Evolutionary conservation across 352 stramenopile species (phyloP).

Genomic region (Phytopythium litorale): DNA sequence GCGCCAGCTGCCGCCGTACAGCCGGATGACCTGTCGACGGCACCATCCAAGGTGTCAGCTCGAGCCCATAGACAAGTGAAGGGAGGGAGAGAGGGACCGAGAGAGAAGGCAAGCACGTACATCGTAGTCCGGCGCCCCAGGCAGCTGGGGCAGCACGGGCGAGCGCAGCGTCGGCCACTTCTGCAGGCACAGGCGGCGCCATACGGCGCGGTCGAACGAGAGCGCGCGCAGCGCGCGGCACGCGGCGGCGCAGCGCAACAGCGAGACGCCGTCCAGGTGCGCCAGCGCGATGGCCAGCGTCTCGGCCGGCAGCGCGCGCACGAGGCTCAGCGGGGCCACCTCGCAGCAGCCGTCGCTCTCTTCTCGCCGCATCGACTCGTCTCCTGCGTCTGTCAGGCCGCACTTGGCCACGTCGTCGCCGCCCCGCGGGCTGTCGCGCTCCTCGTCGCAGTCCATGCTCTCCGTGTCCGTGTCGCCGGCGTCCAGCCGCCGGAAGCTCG

Average conservation of each 20-base stretch:
- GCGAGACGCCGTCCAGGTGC: conserved; percentile 50
- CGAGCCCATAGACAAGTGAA: no score
- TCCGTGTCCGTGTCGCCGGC: conserved; percentile 34
- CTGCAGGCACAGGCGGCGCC: conserved; percentile 58
- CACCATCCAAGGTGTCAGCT: no score
- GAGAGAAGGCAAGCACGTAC: conserved; percentile 22
- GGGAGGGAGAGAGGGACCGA: background rate
- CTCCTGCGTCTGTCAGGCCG: conserved; percentile 6
- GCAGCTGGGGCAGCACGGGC: conserved; percentile 60
- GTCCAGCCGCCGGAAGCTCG: conserved; percentile 16
- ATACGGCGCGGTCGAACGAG: conserved; percentile 55
- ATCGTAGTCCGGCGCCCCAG: conserved; percentile 73
- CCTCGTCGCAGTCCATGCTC: conserved; percentile 16
- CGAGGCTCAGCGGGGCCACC: conserved; percentile 15
- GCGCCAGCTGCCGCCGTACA: conserved; percentile 74
- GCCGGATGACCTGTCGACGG: conserved; percentile 12
- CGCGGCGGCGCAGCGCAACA: conserved; percentile 41
- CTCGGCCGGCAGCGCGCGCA: conserved; percentile 51
- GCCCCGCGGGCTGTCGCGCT: conserved; percentile 2
- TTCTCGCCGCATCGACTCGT: conserved; percentile 6
- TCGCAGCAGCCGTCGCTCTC: conserved; percentile 1
- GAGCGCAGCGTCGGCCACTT: conserved; percentile 55
- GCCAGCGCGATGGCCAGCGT: conserved; percentile 40
- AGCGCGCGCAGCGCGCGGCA: conserved; percentile 42
- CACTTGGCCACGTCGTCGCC: background rate